Percentiles rank a stretch among this genome's conserved stretches.
phyloP scores from a whole-genome alignment of 108 stramenopile species.

The Phaeodactylum tricornutum region DNA sequence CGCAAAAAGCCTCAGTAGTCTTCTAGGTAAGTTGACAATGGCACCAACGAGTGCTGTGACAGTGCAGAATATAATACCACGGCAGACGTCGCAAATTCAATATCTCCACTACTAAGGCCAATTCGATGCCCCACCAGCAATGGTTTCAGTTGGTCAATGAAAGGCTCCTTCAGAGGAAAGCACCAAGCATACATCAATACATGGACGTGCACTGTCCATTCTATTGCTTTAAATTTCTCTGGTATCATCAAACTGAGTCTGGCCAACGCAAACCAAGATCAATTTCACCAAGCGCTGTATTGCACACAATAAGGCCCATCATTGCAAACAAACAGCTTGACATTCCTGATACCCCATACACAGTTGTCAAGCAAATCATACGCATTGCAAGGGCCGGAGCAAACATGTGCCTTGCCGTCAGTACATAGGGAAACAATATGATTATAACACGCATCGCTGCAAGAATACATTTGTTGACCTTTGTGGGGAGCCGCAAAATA shows the following conservation, averaged over 20 bases:
- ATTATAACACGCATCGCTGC: slow-evolving; percentile 8
- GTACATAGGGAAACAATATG: slow-evolving; percentile 13
- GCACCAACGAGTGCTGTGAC: too few species aligned
- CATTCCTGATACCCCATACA: slow-evolving; percentile 35
- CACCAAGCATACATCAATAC: slow-evolving; percentile 21
- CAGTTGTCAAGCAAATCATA: slow-evolving; percentile 20
- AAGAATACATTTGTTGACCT: slow-evolving; percentile 14
- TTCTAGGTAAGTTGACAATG: too few species aligned
- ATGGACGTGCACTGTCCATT: slow-evolving; percentile 13
- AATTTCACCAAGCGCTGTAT: slow-evolving; percentile 13
- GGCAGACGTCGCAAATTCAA: too few species aligned
- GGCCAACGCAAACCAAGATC: slow-evolving; percentile 12
- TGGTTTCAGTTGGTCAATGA: slow-evolving; percentile 8
- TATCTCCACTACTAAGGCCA: slow-evolving; percentile 21
- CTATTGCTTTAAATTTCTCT: slow-evolving; percentile 17
- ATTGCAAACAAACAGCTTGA: slow-evolving; percentile 14
- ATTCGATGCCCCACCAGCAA: slow-evolving; percentile 14
- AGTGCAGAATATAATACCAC: too few species aligned
- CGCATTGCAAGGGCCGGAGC: slow-evolving; percentile 20
- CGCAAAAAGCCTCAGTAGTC: too few species aligned
- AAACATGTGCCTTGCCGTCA: slow-evolving; percentile 26
- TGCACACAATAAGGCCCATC: slow-evolving; percentile 4
- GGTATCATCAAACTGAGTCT: slow-evolving; percentile 17
- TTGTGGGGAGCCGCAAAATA: slow-evolving; percentile 13
- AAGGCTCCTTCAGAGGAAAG: background rate